Conservation (phyloP, 768 basidiomycete genomes). For the Boletus rufocinnamomeus region DNA sequence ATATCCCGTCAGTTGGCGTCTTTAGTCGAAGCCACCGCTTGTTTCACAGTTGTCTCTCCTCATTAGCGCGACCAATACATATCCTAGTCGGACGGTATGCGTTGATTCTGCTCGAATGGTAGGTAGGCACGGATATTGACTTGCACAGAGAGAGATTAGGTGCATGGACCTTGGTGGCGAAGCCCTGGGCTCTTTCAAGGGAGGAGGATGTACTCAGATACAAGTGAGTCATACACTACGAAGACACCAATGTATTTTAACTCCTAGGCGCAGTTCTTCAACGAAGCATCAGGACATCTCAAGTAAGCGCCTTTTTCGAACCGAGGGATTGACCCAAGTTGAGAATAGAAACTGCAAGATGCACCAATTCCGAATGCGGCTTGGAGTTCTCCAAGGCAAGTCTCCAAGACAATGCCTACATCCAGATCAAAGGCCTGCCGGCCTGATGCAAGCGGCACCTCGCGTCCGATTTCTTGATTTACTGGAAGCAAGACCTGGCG, state of each 20-base stretch:
- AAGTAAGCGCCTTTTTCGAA: constrained; percentile 32
- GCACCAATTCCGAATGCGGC: constrained; percentile 43
- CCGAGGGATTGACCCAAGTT: constrained; percentile 6
- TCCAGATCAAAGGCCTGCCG: constrained; percentile 42
- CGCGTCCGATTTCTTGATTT: neutral
- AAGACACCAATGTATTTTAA: constrained; percentile 7
- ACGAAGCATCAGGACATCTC: constrained; percentile 38
- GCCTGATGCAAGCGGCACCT: constrained; percentile 21
- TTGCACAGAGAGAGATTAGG: constrained; percentile 41
- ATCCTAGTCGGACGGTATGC: constrained; percentile 38
- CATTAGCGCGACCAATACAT: constrained; percentile 34
- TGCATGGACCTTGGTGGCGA: constrained; percentile 46
- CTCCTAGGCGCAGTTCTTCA: constrained; percentile 37
- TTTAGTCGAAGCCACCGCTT: constrained; percentile 5
- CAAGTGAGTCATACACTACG: constrained; percentile 31
- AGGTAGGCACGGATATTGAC: constrained; percentile 12
- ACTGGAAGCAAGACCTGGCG: constrained; percentile 24
- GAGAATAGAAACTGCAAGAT: constrained; percentile 24
- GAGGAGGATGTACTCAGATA: constrained; percentile 45
- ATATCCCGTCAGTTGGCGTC: constrained; percentile 40
- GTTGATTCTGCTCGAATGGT: neutral
- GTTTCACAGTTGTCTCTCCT: constrained; percentile 21
- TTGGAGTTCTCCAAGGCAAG: constrained; percentile 44
- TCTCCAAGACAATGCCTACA: constrained; percentile 43
- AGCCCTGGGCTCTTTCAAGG: constrained; percentile 43